These are phyloP conservation scores for Sporothrix dimorphospora DNA, from an alignment of 2,329 filamentous ascomycete species.

Conservation along the genomic window DNA sequence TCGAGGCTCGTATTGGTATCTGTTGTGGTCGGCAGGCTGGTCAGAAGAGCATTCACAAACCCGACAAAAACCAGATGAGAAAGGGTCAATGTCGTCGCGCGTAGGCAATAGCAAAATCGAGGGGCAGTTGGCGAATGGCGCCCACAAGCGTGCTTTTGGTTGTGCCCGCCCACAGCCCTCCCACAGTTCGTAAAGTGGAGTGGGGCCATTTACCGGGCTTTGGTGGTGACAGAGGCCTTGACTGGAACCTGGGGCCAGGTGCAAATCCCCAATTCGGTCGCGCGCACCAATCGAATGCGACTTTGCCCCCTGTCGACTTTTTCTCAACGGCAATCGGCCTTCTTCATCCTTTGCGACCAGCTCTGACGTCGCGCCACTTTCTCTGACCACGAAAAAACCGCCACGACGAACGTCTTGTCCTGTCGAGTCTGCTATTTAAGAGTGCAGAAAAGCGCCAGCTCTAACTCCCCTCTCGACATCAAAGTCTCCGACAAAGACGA, in stretches of 20 bases:
- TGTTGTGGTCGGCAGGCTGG: neutral
- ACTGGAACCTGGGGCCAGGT: neutral
- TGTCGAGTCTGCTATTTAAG: neutral
- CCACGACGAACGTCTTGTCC: neutral
- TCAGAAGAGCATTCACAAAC: neutral
- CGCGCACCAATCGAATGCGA: constrained; percentile 18
- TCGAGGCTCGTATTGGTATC: neutral
- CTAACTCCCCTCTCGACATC: neutral
- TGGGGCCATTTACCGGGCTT: constrained; percentile 15
- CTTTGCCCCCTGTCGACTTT: neutral
- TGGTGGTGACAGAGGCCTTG: neutral
- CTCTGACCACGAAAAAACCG: neutral
- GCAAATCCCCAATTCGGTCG: neutral
- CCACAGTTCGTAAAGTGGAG: neutral
- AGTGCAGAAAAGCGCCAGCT: neutral
- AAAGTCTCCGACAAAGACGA: neutral
- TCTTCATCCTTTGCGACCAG: neutral
- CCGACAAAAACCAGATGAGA: neutral
- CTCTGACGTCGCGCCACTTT: constrained; percentile 13
- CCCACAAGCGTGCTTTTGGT: neutral
- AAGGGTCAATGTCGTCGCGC: neutral
- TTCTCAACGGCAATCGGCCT: neutral
- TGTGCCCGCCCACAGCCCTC: neutral
- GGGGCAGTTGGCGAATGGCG: constrained; percentile 10
- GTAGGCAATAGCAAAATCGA: constrained; percentile 17